Percentiles rank a stretch among this genome's conserved stretches.
Conservation (phyloP, 441 rosid genomes). For the Corymbia citriodora region DNA sequence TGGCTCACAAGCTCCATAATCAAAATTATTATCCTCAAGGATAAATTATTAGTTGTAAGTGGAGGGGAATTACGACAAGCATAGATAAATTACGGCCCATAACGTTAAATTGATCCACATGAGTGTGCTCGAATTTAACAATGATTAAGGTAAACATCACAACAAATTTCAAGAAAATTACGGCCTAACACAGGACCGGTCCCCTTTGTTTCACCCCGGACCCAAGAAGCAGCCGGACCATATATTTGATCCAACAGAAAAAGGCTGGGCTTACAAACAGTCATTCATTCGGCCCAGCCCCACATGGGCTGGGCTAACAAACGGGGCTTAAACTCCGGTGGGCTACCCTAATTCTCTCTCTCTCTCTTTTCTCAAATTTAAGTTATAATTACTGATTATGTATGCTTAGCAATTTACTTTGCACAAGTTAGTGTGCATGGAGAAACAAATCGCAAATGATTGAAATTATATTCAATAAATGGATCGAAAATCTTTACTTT, state of each 20-base stretch:
- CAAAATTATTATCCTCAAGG: background rate
- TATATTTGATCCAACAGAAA: background rate
- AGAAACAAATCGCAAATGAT: background rate
- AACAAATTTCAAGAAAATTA: background rate
- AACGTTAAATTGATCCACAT: background rate
- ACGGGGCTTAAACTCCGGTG: background rate
- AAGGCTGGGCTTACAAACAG: background rate
- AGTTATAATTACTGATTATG: background rate
- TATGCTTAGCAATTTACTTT: background rate
- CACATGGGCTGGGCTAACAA: background rate
- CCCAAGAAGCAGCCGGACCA: background rate
- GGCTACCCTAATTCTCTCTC: background rate
- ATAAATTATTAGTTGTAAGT: background rate
- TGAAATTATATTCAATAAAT: background rate
- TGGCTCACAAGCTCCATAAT: accelerated
- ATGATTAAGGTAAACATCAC: background rate
- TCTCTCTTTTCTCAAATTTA: background rate
- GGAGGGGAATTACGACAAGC: background rate
- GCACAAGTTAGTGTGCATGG: background rate
- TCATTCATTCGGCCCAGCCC: background rate
- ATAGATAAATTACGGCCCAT: background rate
- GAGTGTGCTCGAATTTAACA: background rate
- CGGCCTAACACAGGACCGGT: background rate
- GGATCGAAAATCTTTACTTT: background rate
- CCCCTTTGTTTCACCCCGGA: background rate